A percentile compares a stretch with the other conserved stretches of the same genome.
Evolutionary conservation across 192 early-diverging fungal genomes (phyloP).

Genomic region (Ambispora gerdemannii): DNA sequence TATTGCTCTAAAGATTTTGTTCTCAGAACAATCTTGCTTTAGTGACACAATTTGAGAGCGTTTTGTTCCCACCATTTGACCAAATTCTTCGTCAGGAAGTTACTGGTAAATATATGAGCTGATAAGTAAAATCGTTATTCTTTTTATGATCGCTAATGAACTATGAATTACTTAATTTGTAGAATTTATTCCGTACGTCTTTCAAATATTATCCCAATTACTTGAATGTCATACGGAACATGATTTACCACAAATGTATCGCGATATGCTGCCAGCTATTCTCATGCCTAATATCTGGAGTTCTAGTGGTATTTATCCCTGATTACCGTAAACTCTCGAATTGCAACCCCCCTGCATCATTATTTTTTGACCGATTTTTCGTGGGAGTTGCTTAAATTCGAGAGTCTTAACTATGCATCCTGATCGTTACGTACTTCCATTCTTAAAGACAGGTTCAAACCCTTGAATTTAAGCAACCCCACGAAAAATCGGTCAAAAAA

Average conservation of each 20-base stretch:
- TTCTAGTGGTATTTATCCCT: slow-evolving; percentile 53
- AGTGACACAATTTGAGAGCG: slow-evolving; percentile 77
- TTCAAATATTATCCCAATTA: slow-evolving; percentile 92
- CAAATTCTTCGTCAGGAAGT: slow-evolving; percentile 81
- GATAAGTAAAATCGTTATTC: background rate
- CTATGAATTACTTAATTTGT: slow-evolving; percentile 21
- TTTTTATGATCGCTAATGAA: background rate
- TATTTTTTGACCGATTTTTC: no score
- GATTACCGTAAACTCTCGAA: background rate
- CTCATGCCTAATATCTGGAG: slow-evolving; percentile 88
- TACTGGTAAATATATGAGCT: slow-evolving; percentile 37
- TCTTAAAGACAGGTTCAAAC: no score
- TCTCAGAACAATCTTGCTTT: slow-evolving; percentile 67
- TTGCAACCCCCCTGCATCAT: no score
- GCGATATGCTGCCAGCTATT: slow-evolving; percentile 68
- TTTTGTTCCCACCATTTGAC: slow-evolving; percentile 89
- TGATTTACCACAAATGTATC: slow-evolving; percentile 70
- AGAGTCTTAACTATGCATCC: no score
- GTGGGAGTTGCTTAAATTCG: no score
- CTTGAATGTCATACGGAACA: slow-evolving; percentile 67
- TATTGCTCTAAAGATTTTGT: slow-evolving; percentile 57
- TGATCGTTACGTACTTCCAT: no score
- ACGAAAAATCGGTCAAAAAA: no score
- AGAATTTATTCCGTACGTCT: slow-evolving; percentile 96
- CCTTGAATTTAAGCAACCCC: no score